Evolutionary conservation across 129 eudicot genomes (phyloP).

Genomic region (Pittosporum tobira): DNA sequence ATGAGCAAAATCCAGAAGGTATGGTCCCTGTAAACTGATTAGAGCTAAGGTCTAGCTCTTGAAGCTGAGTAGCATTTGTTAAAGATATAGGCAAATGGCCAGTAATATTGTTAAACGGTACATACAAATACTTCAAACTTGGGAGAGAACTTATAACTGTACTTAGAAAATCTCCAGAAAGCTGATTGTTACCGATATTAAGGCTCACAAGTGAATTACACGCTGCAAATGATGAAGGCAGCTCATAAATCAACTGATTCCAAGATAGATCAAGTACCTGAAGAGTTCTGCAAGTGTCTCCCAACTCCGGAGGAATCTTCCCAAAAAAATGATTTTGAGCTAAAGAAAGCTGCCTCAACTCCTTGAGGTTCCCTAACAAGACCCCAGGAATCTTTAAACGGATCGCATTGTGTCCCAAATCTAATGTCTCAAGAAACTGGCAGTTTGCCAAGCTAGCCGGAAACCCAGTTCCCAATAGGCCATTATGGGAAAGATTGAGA

Average conservation of each 20-base stretch:
- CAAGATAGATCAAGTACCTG: constrained; percentile 66
- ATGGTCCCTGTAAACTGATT: constrained; percentile 52
- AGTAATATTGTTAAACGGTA: constrained; percentile 60
- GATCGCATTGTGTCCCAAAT: constrained; percentile 47
- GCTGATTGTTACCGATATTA: constrained; percentile 53
- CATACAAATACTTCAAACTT: constrained; percentile 51
- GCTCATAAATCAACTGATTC: constrained; percentile 47
- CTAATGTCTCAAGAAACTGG: constrained; percentile 38
- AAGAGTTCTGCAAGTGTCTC: constrained; percentile 39
- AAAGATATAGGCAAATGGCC: constrained; percentile 55
- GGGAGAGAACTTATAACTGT: constrained; percentile 53
- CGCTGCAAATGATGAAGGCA: constrained; percentile 44
- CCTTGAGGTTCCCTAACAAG: constrained; percentile 35
- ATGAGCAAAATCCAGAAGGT: constrained; percentile 60
- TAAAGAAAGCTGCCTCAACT: constrained; percentile 41
- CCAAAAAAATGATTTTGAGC: constrained; percentile 55
- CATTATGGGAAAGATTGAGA: constrained; percentile 47
- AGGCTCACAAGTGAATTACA: constrained; percentile 51
- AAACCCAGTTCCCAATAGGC: constrained; percentile 45
- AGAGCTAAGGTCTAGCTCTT: constrained; percentile 67
- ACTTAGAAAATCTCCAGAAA: constrained; percentile 52
- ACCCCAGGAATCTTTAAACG: constrained; percentile 54
- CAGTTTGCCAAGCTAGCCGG: constrained; percentile 54
- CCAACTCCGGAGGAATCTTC: constrained; percentile 56
- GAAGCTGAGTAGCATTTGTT: constrained; percentile 58